Base-by-base conservation (phyloP, 306 rosid species). In the Ammopiptanthus mongolicus region DNA sequence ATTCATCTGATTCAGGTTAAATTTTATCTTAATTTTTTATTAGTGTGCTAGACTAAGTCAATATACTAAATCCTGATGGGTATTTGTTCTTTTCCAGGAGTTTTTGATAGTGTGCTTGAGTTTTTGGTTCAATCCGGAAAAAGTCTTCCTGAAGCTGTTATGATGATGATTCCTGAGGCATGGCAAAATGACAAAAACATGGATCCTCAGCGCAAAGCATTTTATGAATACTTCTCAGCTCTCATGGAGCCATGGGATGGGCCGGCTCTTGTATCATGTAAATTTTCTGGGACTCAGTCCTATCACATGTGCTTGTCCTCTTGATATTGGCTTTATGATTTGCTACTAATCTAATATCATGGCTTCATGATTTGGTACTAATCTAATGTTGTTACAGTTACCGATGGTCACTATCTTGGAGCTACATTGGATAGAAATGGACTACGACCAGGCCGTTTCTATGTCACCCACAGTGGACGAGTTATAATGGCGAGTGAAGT, bases 81-180 rank as follows among this genome's bases (percentile, higher is more conserved):
- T 39, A 34, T 4, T 48, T 64, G 63, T 64, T 65, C n/a, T 63
- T 29, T 55, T 46, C 42, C 78, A 95, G 98, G 98, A 78, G 97
- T 93, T 42, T 95, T 95, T 79, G 98, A 95, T 67, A 97, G 92
- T 39, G 98, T 91, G 37, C 98, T 95, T 39, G 98, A 95, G 77
- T 89, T 95, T 83, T 83, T 95, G 83, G 81, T 95, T 73, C 94
- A 87, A 75, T 86, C 98, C 21, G 98, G 98, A 48, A 90, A 88
- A 86, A 95, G 91, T 86, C 97, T 95, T 65, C 98, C 98, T n/a
- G 98, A 95, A 82, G 98, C 98, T 74, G 82, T 95, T 10, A 95
- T 95, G 98, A 95, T 95, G 98, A 87, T 91, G 97, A 95, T 95
- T 74, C 98, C 98, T 75, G 98, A 95, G 85, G 98, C 98, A 31